Conservation (phyloP, 176 grass and related monocot species). For the Alopecurus myosuroides region DNA sequence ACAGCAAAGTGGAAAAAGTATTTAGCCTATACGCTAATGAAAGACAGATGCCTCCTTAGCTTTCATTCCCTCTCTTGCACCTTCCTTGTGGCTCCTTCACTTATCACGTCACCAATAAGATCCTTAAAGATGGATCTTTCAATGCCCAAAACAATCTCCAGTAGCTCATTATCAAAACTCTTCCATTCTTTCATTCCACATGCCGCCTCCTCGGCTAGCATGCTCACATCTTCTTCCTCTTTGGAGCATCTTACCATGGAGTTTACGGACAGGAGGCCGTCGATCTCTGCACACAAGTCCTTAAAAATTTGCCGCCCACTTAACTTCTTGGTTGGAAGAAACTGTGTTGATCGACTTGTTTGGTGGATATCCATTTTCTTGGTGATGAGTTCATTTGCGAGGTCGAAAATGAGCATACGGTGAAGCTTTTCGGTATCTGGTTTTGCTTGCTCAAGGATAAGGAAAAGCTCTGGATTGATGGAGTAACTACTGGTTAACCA, state of each 20-base stretch:
- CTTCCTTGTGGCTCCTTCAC: neutral
- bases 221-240: slow-evolving; percentile 23
- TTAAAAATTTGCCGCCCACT: slow-evolving; percentile 38
- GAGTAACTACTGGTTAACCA: slow-evolving; percentile 2
- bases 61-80: slow-evolving; percentile 21
- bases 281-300: slow-evolving; percentile 53
- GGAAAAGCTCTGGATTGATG: slow-evolving; percentile 54
- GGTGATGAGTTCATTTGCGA: slow-evolving; percentile 53
- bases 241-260: slow-evolving; percentile 29
- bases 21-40: neutral
- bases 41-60: slow-evolving; percentile 36
- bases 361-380: slow-evolving; percentile 31
- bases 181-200: slow-evolving; percentile 47
- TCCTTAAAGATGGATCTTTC: slow-evolving; percentile 67
- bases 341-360: neutral
- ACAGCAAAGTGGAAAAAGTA: neutral
- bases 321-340: slow-evolving; percentile 24
- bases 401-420: slow-evolving; percentile 64
- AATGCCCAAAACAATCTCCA: slow-evolving; percentile 43
- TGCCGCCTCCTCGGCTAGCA: slow-evolving; percentile 26
- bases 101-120: slow-evolving; percentile 51
- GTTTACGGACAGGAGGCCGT: slow-evolving; percentile 22
- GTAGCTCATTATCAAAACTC: slow-evolving; percentile 36
- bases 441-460: slow-evolving; percentile 64
- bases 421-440: slow-evolving; percentile 29